Percentiles rank a stretch among this genome's conserved stretches.
These are phyloP conservation scores for Fusarium longipes DNA, from an alignment of 2,329 filamentous ascomycete genomes.

Conservation along the genomic window DNA sequence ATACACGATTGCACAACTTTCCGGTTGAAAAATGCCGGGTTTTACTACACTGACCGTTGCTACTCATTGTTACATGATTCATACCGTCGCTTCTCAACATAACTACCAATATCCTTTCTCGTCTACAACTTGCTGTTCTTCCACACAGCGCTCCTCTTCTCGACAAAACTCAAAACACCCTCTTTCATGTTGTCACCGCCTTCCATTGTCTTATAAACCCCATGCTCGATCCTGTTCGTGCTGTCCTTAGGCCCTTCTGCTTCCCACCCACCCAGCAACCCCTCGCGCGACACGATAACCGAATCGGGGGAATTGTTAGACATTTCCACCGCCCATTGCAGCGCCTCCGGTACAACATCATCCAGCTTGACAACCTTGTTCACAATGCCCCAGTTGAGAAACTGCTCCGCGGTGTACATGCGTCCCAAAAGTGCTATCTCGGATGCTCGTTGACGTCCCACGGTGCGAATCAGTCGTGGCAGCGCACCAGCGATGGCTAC, in stretches of 20 bases:
- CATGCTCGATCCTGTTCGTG: conserved; percentile 67
- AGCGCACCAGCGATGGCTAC: conserved; percentile 76
- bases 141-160: conserved; percentile 78
- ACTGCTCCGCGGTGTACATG: conserved; percentile 67
- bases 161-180: conserved; percentile 79
- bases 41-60: background rate
- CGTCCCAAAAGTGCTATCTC: conserved; percentile 77
- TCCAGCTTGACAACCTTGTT: conserved; percentile 63
- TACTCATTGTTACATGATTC: background rate
- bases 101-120: background rate
- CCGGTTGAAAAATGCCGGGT: background rate
- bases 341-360: conserved; percentile 66
- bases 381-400: conserved; percentile 75
- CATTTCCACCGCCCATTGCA: conserved; percentile 71
- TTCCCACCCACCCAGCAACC: conserved; percentile 79
- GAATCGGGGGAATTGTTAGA: conserved; percentile 78
- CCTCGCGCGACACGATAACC: conserved; percentile 78
- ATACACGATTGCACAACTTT: conserved; percentile 14
- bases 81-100: background rate
- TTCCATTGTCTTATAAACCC: conserved; percentile 69
- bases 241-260: conserved; percentile 71
- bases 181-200: conserved; percentile 79
- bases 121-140: conserved; percentile 68
- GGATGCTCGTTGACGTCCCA: conserved; percentile 74
- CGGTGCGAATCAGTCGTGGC: conserved; percentile 70